Conservation (phyloP, 805 yeast species). For the Cyberlindnera meyerae region DNA sequence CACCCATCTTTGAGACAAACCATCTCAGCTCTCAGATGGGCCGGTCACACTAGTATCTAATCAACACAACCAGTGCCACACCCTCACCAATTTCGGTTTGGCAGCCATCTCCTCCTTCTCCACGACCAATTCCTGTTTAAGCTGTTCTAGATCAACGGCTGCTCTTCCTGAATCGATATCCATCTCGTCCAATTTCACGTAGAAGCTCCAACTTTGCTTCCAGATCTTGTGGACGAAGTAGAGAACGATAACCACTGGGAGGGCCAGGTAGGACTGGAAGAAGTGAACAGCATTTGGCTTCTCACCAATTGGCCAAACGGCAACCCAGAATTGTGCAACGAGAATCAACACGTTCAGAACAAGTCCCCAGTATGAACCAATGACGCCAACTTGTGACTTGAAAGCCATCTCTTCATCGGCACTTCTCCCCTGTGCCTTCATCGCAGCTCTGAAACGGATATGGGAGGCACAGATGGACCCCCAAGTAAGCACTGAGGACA, state of each 20-base stretch:
- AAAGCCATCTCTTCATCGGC: conserved; percentile 64
- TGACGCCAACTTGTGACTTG: conserved; percentile 60
- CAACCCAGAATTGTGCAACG: conserved; percentile 44
- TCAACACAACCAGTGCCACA: conserved; percentile 50
- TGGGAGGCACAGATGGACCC: conserved; percentile 65
- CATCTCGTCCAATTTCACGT: conserved; percentile 42
- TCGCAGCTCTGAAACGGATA: conserved; percentile 58
- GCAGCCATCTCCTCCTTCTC: conserved; percentile 46
- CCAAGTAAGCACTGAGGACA: conserved; percentile 75
- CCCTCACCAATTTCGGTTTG: conserved; percentile 41
- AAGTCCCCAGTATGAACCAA: conserved; percentile 62
- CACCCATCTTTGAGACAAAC: no score
- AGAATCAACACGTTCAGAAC: conserved; percentile 54
- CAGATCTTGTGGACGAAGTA: conserved; percentile 39
- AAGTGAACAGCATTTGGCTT: conserved; percentile 27
- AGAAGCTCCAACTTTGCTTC: conserved; percentile 35
- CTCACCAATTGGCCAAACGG: conserved; percentile 26
- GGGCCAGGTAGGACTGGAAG: conserved; percentile 37
- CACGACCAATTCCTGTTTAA: conserved; percentile 51
- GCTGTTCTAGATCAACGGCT: conserved; percentile 50
- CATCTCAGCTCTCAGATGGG: no score
- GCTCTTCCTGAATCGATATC: conserved; percentile 63
- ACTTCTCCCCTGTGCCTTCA: conserved; percentile 56
- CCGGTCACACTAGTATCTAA: no score
- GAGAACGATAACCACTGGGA: conserved; percentile 34